Evolutionary conservation across 805 yeast species (phyloP).

Genomic region (Kodamaea laetipori): DNA sequence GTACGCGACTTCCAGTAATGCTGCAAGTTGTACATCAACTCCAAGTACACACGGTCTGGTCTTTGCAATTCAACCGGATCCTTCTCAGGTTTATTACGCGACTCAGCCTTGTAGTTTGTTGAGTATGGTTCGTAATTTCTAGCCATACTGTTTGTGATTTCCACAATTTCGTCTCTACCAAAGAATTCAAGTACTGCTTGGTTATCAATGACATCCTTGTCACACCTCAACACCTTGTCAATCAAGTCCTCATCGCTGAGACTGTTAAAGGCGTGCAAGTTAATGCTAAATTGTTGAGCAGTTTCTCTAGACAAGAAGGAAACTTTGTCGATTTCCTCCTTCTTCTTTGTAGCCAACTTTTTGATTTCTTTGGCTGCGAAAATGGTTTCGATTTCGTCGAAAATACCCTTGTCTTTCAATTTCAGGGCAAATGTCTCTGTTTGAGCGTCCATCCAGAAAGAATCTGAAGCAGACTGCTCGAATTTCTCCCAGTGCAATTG

Average conservation of each 20-base stretch:
- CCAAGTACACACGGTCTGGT: conserved; percentile 70
- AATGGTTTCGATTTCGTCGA: conserved; percentile 61
- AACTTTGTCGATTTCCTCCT: conserved; percentile 48
- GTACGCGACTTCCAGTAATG: conserved; percentile 74
- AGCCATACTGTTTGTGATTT: conserved; percentile 56
- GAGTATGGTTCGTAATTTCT: conserved; percentile 66
- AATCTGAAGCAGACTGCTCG: conserved; percentile 49
- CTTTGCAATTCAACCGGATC: conserved; percentile 62
- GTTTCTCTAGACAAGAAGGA: conserved; percentile 67
- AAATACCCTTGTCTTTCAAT: conserved; percentile 59
- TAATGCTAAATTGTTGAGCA: conserved; percentile 80
- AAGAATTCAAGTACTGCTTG: conserved; percentile 68
- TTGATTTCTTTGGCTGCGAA: conserved; percentile 59
- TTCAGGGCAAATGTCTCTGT: conserved; percentile 49
- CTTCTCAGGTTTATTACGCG: conserved; percentile 46
- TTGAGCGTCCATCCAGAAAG: conserved; percentile 61
- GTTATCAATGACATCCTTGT: conserved; percentile 52
- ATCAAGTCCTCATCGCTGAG: conserved; percentile 58
- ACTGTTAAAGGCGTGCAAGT: conserved; percentile 62
- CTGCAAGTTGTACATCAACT: conserved; percentile 65
- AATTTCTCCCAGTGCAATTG: conserved; percentile 85
- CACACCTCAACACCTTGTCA: conserved; percentile 59
- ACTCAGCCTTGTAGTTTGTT: conserved; percentile 43
- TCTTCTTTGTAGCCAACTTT: conserved; percentile 45
- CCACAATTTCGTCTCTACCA: conserved; percentile 63